These are phyloP conservation scores for Nakazawaea sp. DNA, from an alignment of 805 yeast genomes.

Conservation along the genomic window DNA sequence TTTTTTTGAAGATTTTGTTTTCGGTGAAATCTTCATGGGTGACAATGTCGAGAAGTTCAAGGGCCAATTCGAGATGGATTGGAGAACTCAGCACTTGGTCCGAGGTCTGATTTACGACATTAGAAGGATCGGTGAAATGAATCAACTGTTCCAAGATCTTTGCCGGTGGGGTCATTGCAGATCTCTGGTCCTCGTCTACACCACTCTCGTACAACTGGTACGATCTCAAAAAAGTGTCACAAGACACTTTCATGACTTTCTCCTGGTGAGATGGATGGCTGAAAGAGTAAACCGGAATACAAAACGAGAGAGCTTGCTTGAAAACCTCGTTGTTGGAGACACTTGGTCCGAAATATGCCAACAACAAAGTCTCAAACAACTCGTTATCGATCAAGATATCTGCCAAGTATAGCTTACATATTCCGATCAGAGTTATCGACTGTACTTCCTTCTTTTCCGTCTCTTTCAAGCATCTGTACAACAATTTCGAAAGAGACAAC, in stretches of 20 bases:
- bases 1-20: slow-evolving; percentile 44
- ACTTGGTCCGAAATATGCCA: slow-evolving; percentile 70
- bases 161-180: slow-evolving; percentile 33
- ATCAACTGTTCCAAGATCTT: slow-evolving; percentile 63
- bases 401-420: slow-evolving; percentile 75
- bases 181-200: slow-evolving; percentile 23
- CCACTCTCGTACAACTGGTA: slow-evolving; percentile 31
- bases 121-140: slow-evolving; percentile 80
- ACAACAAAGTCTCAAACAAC: slow-evolving; percentile 60
- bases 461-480: slow-evolving; percentile 57
- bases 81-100: slow-evolving; percentile 34
- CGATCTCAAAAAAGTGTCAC: slow-evolving; percentile 58
- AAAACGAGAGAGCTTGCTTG: slow-evolving; percentile 76
- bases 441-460: slow-evolving; percentile 59
- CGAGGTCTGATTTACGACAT: slow-evolving; percentile 43
- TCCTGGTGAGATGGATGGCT: slow-evolving; percentile 70
- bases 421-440: slow-evolving; percentile 77
- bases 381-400: slow-evolving; percentile 69
- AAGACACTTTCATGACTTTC: slow-evolving; percentile 53
- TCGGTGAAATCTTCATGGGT: slow-evolving; percentile 35
- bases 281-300: slow-evolving; percentile 82
- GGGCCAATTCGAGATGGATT: slow-evolving; percentile 50
- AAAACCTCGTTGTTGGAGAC: slow-evolving; percentile 58
- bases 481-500: slow-evolving; percentile 58
- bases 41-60: slow-evolving; percentile 46